Evolutionary conservation across 805 yeast species (phyloP).

Genomic region (Hanseniaspora lachancei): DNA sequence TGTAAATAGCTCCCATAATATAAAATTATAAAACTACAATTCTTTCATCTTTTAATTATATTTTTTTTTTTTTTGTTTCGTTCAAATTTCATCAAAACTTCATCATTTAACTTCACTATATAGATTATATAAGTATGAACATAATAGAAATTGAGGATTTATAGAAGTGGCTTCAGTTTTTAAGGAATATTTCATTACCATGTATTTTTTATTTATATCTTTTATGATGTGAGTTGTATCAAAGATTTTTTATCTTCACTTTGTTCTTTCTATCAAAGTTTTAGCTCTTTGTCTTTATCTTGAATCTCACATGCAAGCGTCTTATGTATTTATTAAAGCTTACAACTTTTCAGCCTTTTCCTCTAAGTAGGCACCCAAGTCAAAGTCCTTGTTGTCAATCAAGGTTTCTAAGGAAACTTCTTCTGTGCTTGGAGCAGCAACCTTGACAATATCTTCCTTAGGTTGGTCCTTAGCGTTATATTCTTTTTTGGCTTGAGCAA

Average conservation of each 20-base stretch:
- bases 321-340: background rate
- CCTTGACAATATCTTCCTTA: slow-evolving; percentile 29
- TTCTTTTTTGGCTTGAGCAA: slow-evolving; percentile 79
- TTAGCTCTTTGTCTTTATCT: too few species aligned
- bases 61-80: background rate
- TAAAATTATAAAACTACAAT: too few species aligned
- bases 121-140: background rate
- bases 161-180: background rate
- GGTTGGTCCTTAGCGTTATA: slow-evolving; percentile 54
- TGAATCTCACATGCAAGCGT: too few species aligned
- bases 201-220: background rate
- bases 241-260: background rate
- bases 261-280: too few species aligned
- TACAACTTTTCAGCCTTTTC: slow-evolving; percentile 12
- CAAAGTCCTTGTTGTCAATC: slow-evolving; percentile 12
- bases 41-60: background rate
- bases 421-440: slow-evolving; percentile 38
- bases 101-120: too few species aligned
- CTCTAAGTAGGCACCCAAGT: slow-evolving; percentile 11
- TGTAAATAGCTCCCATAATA: background rate
- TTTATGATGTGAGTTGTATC: background rate
- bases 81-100: too few species aligned
- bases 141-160: background rate
- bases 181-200: background rate
- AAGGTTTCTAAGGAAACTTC: slow-evolving; percentile 10